A percentile compares a stretch with the other conserved stretches of the same genome.
Conservation (phyloP, 2,329 filamentous ascomycete species). For the Penicillium nordicum region DNA sequence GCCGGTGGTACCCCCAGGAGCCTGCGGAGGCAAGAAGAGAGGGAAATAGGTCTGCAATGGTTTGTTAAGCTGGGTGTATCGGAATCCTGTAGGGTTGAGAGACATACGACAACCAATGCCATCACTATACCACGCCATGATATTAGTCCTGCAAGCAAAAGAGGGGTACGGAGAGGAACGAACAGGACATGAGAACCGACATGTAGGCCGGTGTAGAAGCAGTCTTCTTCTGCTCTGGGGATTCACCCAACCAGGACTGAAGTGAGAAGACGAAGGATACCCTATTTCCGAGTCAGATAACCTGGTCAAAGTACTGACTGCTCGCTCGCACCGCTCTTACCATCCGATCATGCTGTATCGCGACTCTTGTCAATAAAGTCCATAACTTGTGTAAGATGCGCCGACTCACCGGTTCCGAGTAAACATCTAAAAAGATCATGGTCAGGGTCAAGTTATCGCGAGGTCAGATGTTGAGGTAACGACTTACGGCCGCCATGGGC, state of each 20-base stretch:
- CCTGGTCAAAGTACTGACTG: neutral
- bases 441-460: constrained; percentile 20
- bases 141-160: constrained; percentile 12
- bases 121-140: constrained; percentile 48
- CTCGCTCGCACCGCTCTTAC: constrained; percentile 38
- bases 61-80: constrained; percentile 9
- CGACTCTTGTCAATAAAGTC: constrained; percentile 1
- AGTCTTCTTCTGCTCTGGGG: constrained; percentile 54
- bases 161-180: constrained; percentile 32
- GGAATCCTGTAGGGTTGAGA: neutral
- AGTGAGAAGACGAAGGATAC: constrained; percentile 48
- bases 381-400: constrained; percentile 4
- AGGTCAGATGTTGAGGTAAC: constrained; percentile 27
- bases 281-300: constrained; percentile 33
- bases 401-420: constrained; percentile 73
- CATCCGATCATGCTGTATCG: constrained; percentile 60
- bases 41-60: constrained; percentile 59
- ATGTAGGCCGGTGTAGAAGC: constrained; percentile 68
- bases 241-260: constrained; percentile 49
- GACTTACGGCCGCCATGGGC: constrained; percentile 78
- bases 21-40: constrained; percentile 59
- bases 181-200: constrained; percentile 75
- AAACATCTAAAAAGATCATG: constrained; percentile 62
- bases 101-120: constrained; percentile 53
- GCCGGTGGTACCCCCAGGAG: constrained; percentile 26